These are phyloP conservation scores for Xylaria sp. DNA, from an alignment of 2,329 filamentous ascomycete genomes.

Conservation along the genomic window DNA sequence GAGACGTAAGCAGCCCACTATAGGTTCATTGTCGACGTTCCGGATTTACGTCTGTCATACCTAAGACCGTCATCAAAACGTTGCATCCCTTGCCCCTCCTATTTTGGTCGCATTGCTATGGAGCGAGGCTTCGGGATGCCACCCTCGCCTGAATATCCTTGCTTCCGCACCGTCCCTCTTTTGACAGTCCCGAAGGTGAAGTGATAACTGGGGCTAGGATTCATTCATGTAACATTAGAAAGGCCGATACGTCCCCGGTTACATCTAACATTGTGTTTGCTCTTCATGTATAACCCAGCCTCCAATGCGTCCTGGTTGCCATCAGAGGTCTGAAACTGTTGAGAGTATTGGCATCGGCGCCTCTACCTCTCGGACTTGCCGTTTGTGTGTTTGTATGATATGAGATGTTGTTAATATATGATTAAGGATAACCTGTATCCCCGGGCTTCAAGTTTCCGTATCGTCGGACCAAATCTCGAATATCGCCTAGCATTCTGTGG, in stretches of 20 bases:
- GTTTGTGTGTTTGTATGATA: neutral
- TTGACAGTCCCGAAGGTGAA: neutral
- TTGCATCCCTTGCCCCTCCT: neutral
- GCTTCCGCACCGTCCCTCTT: neutral
- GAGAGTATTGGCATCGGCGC: neutral
- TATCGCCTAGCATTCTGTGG: constrained; percentile 9
- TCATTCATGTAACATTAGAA: neutral
- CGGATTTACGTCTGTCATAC: constrained; percentile 2
- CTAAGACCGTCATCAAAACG: neutral
- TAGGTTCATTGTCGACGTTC: neutral
- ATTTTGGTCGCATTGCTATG: neutral
- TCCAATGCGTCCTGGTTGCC: neutral
- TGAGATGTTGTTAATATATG: neutral
- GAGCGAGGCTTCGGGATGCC: neutral
- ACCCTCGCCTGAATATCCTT: neutral
- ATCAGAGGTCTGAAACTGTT: neutral
- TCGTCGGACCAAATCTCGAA: constrained; percentile 4
- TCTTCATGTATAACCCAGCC: neutral
- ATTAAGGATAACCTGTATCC: neutral
- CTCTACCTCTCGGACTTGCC: neutral
- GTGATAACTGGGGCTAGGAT: neutral
- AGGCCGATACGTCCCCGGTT: neutral
- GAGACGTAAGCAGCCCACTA: neutral
- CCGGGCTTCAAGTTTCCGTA: neutral
- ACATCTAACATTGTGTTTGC: neutral